Base-by-base conservation (phyloP, 805 yeast genomes). In the Teunomyces gatunensis region DNA sequence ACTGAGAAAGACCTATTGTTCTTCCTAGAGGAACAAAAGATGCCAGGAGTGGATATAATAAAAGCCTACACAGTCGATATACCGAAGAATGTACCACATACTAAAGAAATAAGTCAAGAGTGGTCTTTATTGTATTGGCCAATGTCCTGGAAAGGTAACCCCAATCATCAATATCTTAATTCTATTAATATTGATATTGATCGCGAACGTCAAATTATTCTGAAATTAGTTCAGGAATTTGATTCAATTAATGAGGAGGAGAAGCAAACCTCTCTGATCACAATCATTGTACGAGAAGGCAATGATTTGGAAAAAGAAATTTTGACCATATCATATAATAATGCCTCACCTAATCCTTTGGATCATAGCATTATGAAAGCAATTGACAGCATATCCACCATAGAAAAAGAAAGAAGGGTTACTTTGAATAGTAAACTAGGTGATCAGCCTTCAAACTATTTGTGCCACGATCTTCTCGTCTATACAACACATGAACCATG, bases 401-500 rank as follows among this genome's bases (percentile, higher is more conserved):
- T 55, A 0, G 94, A 87, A 57, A 11, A 65, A 76, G 42, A 67
- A 85, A 37, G 47, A 54, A 39, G 47, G 21, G 6, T 27, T 21
- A 20, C 40, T 7, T 12, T 23, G 27, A 15, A 13, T 28, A 42
- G 40, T 11, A 13, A 30, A 20, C 2, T 23, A 1, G 23, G 34
- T 13, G 47, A 49, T 10, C 42, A 39, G 12, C 65, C 50, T 54
- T 57, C 44, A 11, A 59, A 63, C 27, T 94, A 94, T 59, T 73
- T 94, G 2, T 91, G 98, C 60, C 78, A 85, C 30, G 79, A 84
- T 46, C 76, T 82, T 54, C 83, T 87, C 51, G 89, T 94, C 0
- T 89, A 87, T 60, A 87, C 95, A 1, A 86, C 96, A 0, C 96
- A 90, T 61, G 99, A 94, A 64, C 99, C 99, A 0, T 94, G 99